Percentiles rank a stretch among this genome's conserved stretches.
Evolutionary conservation across 768 basidiomycete genomes (phyloP).

Genomic region (Naganishia kalamii): DNA sequence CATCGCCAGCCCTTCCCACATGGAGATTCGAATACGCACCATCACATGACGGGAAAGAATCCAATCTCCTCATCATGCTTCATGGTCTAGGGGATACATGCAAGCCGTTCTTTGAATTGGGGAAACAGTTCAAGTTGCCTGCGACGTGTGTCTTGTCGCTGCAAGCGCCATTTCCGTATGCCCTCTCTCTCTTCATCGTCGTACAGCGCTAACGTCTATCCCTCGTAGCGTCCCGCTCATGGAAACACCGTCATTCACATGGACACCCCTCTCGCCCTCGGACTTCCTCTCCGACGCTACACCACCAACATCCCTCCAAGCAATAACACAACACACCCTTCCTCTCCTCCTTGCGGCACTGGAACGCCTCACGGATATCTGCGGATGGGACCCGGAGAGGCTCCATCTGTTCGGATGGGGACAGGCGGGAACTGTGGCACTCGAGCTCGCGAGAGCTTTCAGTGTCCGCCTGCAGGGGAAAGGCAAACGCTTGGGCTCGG

Average conservation of each 20-base stretch:
- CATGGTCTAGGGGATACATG: constrained; percentile 45
- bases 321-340: background rate
- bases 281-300: constrained; percentile 13
- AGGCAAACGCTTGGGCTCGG: constrained; percentile 29
- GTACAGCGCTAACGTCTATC: too few relatives aligned
- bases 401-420: constrained; percentile 46
- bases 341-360: background rate
- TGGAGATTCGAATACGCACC: constrained; percentile 38
- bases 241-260: constrained; percentile 21
- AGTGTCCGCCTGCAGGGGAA: constrained; percentile 18
- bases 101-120: constrained; percentile 36
- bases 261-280: constrained; percentile 16
- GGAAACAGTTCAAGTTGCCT: constrained; percentile 35
- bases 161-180: constrained; percentile 38
- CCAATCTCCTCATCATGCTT: constrained; percentile 44
- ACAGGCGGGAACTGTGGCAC: constrained; percentile 38
- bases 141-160: constrained; percentile 39
- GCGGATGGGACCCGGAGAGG: constrained; percentile 28
- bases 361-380: background rate
- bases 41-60: constrained; percentile 35
- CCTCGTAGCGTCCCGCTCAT: constrained; percentile 16
- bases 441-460: constrained; percentile 34
- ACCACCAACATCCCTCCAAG: background rate
- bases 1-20: constrained; percentile 11
- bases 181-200: background rate